Base-by-base conservation (phyloP, 2,329 filamentous ascomycete genomes). In the Fusarium mangiferae region DNA sequence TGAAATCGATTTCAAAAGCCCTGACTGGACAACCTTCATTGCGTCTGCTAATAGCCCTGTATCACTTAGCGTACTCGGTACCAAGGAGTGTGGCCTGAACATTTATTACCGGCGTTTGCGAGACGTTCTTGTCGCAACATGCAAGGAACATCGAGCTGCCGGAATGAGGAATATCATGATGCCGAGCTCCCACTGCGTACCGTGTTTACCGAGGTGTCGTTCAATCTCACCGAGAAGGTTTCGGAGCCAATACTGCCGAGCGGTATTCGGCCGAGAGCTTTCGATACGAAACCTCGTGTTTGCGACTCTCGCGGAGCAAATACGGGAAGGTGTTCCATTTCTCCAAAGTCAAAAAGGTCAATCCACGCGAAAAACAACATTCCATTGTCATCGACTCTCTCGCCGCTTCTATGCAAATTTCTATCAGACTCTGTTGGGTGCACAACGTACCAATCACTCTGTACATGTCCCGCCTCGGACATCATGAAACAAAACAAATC, bases 31-130 rank as follows among this genome's bases (percentile, higher is more conserved):
- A 33, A 48, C n/a, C 4, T 38, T 15, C 8, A 24, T 49, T 38
- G 4, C 7, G 7, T 38, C 20, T 3, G 20, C 33, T 3, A 24
- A 12, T 28, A 15, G 2, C 3, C 4, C 38, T 14, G 18, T 24
- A 18, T 49, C 20, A 2, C 30, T 49, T 15, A 49, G 11, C 7
- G 24, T 49, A 22, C 57, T 60, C 20, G 14, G 17, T 10, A 60
- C 17, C 9, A 28, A 14, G 3, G 6, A 61, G 14, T n/a, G n/a
- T 13, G 14, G n/a, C 3, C 13, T 42, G 15, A 18, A n/a, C 7
- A 42, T 28, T 13, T 24, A 28, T 3, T 35, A 35, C 15, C 7
- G 14, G 6, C 35, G 14, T 22, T 11, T 41, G 4, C 3, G 57
- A 5, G 48, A 61, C 13, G 4, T n/a, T 4, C 48, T 42, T 3